These are phyloP conservation scores for Mortierella sp. DNA, from an alignment of 371 early-diverging fungal species.

Conservation along the genomic window DNA sequence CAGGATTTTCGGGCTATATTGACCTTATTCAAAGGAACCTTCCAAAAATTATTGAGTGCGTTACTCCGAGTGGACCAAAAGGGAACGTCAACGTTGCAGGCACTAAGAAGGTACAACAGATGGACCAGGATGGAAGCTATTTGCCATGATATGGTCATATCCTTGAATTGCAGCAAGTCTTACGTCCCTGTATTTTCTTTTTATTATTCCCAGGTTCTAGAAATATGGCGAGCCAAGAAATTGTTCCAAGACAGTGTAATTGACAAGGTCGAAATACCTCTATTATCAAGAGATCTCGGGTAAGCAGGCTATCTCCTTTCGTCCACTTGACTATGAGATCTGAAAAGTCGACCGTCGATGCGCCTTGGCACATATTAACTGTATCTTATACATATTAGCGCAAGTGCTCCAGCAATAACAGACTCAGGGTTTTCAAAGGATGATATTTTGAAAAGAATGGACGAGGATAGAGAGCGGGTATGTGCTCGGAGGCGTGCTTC, in stretches of 20 bases:
- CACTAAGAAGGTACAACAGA: slow-evolving; percentile 69
- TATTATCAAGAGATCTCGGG: slow-evolving; percentile 61
- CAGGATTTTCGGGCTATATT: slow-evolving; percentile 67
- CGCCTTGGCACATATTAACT: not conserved
- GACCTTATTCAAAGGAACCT: slow-evolving; percentile 73
- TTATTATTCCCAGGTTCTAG: slow-evolving; percentile 27
- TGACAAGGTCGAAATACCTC: slow-evolving; percentile 64
- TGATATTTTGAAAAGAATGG: slow-evolving; percentile 81
- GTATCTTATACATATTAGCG: slow-evolving; percentile 12
- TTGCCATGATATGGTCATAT: not conserved
- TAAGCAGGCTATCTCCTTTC: slow-evolving; percentile 31
- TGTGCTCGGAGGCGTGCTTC: not conserved
- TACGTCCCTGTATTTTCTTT: not conserved
- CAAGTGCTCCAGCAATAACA: slow-evolving; percentile 26
- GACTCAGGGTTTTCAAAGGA: slow-evolving; percentile 65
- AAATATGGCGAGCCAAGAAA: slow-evolving; percentile 33
- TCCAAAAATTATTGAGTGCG: slow-evolving; percentile 65
- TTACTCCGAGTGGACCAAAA: slow-evolving; percentile 73
- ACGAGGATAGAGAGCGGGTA: slow-evolving; percentile 82
- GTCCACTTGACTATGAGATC: not conserved
- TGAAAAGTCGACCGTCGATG: not conserved
- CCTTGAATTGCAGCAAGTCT: too few relatives aligned
- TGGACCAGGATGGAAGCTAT: not conserved
- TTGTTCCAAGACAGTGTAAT: slow-evolving; percentile 59
- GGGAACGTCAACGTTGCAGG: slow-evolving; percentile 79